A percentile compares a stretch with the other conserved stretches of the same genome.
These are phyloP conservation scores for Clonostachys chloroleuca DNA, from an alignment of 2,329 filamentous ascomycete species.

Conservation along the genomic window DNA sequence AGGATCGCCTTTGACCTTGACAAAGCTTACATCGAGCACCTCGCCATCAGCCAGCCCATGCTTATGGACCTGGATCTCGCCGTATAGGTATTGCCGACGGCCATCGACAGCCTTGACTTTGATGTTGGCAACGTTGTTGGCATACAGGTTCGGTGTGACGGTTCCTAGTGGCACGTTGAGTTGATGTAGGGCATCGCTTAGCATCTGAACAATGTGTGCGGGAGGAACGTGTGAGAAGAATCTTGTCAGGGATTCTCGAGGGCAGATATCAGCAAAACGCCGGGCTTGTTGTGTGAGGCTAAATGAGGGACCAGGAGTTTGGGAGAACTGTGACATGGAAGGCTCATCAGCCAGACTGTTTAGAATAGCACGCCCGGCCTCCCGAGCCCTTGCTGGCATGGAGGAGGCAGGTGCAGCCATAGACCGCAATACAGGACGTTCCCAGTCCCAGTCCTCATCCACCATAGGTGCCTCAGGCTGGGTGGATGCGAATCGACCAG, in stretches of 20 bases:
- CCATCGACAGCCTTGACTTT: conserved; percentile 73
- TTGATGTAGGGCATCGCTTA: conserved; percentile 77
- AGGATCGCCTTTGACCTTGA: conserved; percentile 93
- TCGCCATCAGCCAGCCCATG: conserved; percentile 54
- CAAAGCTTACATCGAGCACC: conserved; percentile 80
- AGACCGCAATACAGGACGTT: conserved; percentile 61
- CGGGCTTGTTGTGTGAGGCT: conserved; percentile 86
- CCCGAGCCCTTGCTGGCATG: conserved; percentile 20
- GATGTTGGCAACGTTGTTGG: conserved; percentile 57
- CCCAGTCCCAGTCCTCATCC: conserved; percentile 83
- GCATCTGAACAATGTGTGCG: conserved; percentile 70
- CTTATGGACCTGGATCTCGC: conserved; percentile 70
- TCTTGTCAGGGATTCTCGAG: conserved; percentile 78
- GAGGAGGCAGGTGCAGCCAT: conserved; percentile 33
- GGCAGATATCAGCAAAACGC: conserved; percentile 86
- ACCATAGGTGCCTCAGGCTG: conserved; percentile 76
- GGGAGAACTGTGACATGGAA: conserved; percentile 79
- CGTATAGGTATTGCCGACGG: conserved; percentile 67
- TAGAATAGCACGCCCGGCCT: conserved; percentile 36
- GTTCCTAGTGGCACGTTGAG: conserved; percentile 74
- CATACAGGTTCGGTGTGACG: conserved; percentile 36
- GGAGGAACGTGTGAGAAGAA: conserved; percentile 85
- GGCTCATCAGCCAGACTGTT: conserved; percentile 80
- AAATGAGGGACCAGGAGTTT: conserved; percentile 72
- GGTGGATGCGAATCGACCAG: conserved; percentile 64